These are phyloP conservation scores for Vanrija humicola DNA, from an alignment of 1,284 basidiomycete species.

Conservation along the genomic window DNA sequence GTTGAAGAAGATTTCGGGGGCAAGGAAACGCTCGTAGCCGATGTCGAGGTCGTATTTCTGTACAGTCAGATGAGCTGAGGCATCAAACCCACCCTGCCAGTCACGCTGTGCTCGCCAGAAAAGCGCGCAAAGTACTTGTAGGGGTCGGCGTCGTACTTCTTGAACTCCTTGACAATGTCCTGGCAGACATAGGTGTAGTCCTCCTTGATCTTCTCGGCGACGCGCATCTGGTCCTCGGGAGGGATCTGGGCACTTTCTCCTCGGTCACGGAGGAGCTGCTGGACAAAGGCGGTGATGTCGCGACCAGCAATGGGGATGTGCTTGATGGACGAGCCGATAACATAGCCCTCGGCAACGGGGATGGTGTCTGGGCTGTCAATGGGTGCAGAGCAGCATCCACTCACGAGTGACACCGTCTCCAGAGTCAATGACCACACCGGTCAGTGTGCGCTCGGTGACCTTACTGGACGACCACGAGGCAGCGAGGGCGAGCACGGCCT, in stretches of 20 bases:
- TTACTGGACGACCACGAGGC: conserved; percentile 95
- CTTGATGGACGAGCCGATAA: conserved; percentile 98
- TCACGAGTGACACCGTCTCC: conserved; percentile 93
- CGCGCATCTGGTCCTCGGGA: conserved; percentile 90
- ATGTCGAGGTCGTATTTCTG: conserved; percentile 89
- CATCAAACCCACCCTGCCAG: conserved; percentile 65
- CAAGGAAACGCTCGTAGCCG: conserved; percentile 98
- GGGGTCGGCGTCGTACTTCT: conserved; percentile 95
- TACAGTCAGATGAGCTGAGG: neutral
- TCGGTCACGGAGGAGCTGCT: conserved; percentile 92
- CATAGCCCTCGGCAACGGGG: conserved; percentile 81
- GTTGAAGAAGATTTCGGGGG: conserved; percentile 99
- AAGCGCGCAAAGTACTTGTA: conserved; percentile 94
- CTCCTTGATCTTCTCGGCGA: conserved; percentile 96
- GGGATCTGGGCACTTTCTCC: conserved; percentile 87
- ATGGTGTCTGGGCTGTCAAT: conserved; percentile 44
- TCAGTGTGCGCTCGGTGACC: conserved; percentile 87
- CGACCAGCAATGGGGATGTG: conserved; percentile 98
- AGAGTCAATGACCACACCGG: conserved; percentile 97
- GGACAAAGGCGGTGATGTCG: conserved; percentile 95
- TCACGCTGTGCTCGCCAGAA: conserved; percentile 89
- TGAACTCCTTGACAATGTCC: conserved; percentile 98
- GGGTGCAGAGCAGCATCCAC: conserved; percentile 19
- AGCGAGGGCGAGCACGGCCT: conserved; percentile 97
- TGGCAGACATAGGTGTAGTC: conserved; percentile 98